Percentiles rank a stretch among this genome's conserved stretches.
These are phyloP conservation scores for Cercospora zeina DNA, from an alignment of 2,329 filamentous ascomycete species.

Conservation along the genomic window DNA sequence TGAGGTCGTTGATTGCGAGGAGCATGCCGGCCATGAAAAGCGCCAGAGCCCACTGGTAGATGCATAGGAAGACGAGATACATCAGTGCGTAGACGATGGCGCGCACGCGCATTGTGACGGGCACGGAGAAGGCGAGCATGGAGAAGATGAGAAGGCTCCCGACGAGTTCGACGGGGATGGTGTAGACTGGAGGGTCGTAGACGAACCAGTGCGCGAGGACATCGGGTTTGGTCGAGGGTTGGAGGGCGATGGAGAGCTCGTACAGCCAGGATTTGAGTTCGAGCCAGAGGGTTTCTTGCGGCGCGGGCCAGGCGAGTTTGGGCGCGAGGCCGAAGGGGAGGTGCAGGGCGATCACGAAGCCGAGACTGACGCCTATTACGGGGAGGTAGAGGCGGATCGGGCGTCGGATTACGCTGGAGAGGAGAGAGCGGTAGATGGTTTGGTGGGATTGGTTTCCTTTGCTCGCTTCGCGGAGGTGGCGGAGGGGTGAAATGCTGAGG, in stretches of 20 bases:
- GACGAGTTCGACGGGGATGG: slow-evolving; percentile 32
- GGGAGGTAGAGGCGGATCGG: slow-evolving; percentile 29
- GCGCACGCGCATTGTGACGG: slow-evolving; percentile 15
- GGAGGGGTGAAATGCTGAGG: slow-evolving; percentile 36
- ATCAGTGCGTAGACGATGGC: slow-evolving; percentile 15
- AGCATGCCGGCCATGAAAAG: slow-evolving; percentile 26
- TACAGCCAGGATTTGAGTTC: slow-evolving; percentile 22
- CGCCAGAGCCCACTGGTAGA: slow-evolving; percentile 26
- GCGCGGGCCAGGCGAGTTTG: slow-evolving; percentile 24
- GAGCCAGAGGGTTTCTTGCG: slow-evolving; percentile 20
- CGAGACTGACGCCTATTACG: slow-evolving; percentile 24
- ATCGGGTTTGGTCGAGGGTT: slow-evolving; percentile 21
- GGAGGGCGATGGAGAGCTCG: slow-evolving; percentile 11
- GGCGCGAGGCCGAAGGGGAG: slow-evolving; percentile 28
- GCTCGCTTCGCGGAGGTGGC: slow-evolving; percentile 22
- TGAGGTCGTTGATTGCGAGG: slow-evolving; percentile 24
- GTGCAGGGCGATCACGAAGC: slow-evolving; percentile 24
- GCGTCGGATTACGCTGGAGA: slow-evolving; percentile 21
- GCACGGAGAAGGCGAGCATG: slow-evolving; percentile 16
- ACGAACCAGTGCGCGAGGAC: slow-evolving; percentile 27
- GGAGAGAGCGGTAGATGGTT: slow-evolving; percentile 15
- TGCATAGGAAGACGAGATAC: slow-evolving; percentile 17
- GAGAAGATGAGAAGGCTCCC: slow-evolving; percentile 29
- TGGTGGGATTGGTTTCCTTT: background rate
- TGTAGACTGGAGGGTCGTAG: slow-evolving; percentile 30